Percentiles rank a stretch among this genome's conserved stretches.
phyloP scores from a whole-genome alignment of 495 filamentous ascomycete genomes.

The Daldinia decipiens region DNA sequence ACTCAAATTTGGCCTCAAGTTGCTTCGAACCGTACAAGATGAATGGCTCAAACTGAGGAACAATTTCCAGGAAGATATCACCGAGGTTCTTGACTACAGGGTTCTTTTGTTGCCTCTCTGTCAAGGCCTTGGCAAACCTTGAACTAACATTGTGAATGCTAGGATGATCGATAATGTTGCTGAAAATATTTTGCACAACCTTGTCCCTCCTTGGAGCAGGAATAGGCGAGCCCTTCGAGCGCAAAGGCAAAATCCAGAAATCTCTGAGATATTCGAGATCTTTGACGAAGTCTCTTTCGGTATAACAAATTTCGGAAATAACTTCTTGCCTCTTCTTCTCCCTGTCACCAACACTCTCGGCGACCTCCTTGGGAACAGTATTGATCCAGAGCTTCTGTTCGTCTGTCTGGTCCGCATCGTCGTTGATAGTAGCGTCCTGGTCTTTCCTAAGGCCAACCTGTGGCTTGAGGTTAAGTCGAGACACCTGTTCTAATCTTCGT shows the following conservation, averaged over 20 bases:
- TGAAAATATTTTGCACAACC: constrained; percentile 94
- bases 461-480: constrained; percentile 88
- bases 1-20: constrained; percentile 95
- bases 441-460: constrained; percentile 86
- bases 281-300: constrained; percentile 98
- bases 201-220: constrained; percentile 87
- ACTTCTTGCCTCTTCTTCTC: constrained; percentile 99
- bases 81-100: constrained; percentile 90
- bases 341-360: constrained; percentile 83
- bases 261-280: constrained; percentile 97
- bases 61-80: constrained; percentile 93
- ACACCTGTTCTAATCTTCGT: constrained; percentile 92
- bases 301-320: constrained; percentile 98
- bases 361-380: constrained; percentile 93
- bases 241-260: constrained; percentile 97
- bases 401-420: constrained; percentile 86
- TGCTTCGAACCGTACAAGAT: constrained; percentile 97
- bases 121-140: constrained; percentile 84
- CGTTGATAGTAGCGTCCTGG: constrained; percentile 75
- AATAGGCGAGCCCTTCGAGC: constrained; percentile 81
- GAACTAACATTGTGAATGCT: constrained; percentile 89
- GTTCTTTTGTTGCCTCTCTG: constrained; percentile 86
- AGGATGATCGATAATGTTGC: constrained; percentile 85
- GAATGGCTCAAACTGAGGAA: constrained; percentile 92
- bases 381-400: constrained; percentile 99